Conservation (phyloP, 768 basidiomycete species). For the Lactarius quietus region DNA sequence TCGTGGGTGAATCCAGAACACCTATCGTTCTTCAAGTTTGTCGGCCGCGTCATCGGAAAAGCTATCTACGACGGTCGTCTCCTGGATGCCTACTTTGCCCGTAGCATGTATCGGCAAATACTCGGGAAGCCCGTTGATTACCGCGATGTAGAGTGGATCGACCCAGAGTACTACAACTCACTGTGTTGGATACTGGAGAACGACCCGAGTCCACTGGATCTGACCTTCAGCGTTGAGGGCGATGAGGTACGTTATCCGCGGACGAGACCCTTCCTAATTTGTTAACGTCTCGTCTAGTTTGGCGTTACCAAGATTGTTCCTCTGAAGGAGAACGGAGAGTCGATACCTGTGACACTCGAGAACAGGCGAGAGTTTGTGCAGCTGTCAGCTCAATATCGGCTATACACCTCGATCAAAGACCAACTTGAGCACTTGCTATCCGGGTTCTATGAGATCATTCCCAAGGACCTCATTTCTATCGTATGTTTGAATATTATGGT, state of each 20-base stretch:
- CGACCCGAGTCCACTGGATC: conserved; percentile 78
- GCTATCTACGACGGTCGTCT: conserved; percentile 96
- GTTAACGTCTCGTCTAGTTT: conserved; percentile 49
- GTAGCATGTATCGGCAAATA: conserved; percentile 93
- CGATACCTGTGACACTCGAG: conserved; percentile 88
- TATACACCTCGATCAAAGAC: conserved; percentile 91
- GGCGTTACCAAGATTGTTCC: conserved; percentile 86
- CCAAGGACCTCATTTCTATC: conserved; percentile 91
- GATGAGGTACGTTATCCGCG: conserved; percentile 69
- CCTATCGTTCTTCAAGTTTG: conserved; percentile 96
- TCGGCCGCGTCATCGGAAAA: conserved; percentile 96
- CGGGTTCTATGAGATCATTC: conserved; percentile 98
- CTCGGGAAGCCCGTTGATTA: conserved; percentile 94
- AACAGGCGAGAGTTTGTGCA: conserved; percentile 97
- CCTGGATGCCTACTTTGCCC: conserved; percentile 96
- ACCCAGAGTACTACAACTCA: conserved; percentile 98
- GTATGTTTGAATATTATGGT: conserved; percentile 43
- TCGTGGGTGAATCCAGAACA: conserved; percentile 95
- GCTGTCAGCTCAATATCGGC: conserved; percentile 88
- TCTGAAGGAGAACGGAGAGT: conserved; percentile 81
- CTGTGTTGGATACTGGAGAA: conserved; percentile 98
- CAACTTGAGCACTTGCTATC: conserved; percentile 87
- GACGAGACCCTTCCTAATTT: conserved; percentile 17
- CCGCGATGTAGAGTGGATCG: conserved; percentile 94
- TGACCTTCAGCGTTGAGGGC: conserved; percentile 94